Evolutionary conservation across 768 basidiomycete genomes (phyloP).

Genomic region (Clathrus columnatus): DNA sequence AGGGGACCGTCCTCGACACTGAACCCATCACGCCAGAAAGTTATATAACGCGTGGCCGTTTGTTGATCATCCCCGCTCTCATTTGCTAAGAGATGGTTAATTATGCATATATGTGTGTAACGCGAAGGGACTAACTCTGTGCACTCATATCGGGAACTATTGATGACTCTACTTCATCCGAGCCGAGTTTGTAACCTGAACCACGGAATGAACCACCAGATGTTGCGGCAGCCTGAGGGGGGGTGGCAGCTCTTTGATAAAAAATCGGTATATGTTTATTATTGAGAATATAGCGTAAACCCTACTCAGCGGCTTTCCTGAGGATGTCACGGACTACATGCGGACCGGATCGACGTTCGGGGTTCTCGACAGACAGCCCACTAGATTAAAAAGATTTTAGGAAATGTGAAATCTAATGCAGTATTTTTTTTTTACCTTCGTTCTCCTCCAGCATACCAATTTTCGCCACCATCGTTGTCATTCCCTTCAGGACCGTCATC

Average conservation of each 20-base stretch:
- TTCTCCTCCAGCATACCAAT: slow-evolving; percentile 93
- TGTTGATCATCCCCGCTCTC: slow-evolving; percentile 38
- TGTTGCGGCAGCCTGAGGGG: slow-evolving; percentile 14
- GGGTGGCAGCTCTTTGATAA: slow-evolving; percentile 28
- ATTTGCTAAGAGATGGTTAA: slow-evolving; percentile 13
- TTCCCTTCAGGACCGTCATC: slow-evolving; percentile 44
- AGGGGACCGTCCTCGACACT: slow-evolving; percentile 83
- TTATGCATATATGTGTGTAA: not conserved
- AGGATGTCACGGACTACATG: slow-evolving; percentile 57
- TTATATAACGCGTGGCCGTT: slow-evolving; percentile 62
- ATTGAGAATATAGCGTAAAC: not conserved
- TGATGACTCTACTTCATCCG: slow-evolving; percentile 76
- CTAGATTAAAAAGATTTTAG: slow-evolving; percentile 29
- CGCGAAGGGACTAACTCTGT: slow-evolving; percentile 7
- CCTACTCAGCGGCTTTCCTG: slow-evolving; percentile 73
- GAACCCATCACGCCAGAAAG: slow-evolving; percentile 93
- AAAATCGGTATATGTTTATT: slow-evolving; percentile 2
- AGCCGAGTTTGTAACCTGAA: slow-evolving; percentile 77
- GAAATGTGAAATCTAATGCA: not conserved
- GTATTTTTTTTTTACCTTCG: slow-evolving; percentile 47
- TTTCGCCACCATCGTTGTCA: slow-evolving; percentile 46
- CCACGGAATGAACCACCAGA: slow-evolving; percentile 42
- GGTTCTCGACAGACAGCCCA: slow-evolving; percentile 84
- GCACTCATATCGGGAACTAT: slow-evolving; percentile 68
- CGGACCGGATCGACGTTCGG: slow-evolving; percentile 36